phyloP scores from a whole-genome alignment of 768 basidiomycete genomes.

The Infundibulicybe gibba region DNA sequence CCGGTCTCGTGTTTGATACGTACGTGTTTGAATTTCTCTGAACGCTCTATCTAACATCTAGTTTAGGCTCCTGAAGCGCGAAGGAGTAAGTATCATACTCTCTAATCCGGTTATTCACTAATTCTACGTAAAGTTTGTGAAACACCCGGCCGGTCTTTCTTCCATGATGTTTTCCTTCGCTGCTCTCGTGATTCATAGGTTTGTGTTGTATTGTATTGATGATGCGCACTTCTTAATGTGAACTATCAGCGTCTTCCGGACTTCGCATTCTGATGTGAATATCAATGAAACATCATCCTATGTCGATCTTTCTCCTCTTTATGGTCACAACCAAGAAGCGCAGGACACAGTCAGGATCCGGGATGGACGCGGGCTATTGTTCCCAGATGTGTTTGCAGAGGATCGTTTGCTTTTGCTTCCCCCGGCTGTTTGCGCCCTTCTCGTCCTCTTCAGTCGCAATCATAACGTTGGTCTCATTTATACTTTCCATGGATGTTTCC shows the following conservation, averaged over 20 bases:
- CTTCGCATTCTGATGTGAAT: slow-evolving; percentile 57
- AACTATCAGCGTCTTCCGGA: slow-evolving; percentile 70
- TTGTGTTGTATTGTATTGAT: slow-evolving; percentile 8
- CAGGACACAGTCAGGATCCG: slow-evolving; percentile 55
- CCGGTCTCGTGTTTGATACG: slow-evolving; percentile 80
- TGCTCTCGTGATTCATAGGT: slow-evolving; percentile 79
- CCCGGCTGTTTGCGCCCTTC: slow-evolving; percentile 67
- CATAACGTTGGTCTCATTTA: slow-evolving; percentile 60
- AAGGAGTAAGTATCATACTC: slow-evolving; percentile 41
- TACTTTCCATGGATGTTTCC: not conserved
- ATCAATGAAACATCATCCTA: slow-evolving; percentile 88
- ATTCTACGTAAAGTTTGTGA: slow-evolving; percentile 47
- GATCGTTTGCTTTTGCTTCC: slow-evolving; percentile 78
- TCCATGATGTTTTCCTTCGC: slow-evolving; percentile 81
- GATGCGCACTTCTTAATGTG: slow-evolving; percentile 1
- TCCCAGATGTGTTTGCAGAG: slow-evolving; percentile 76
- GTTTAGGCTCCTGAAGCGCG: slow-evolving; percentile 54
- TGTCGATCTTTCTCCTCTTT: slow-evolving; percentile 80
- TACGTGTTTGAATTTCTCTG: slow-evolving; percentile 18
- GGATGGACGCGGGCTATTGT: slow-evolving; percentile 63
- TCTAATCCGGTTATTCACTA: not conserved
- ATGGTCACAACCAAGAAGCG: slow-evolving; percentile 65
- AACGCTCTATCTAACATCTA: not conserved
- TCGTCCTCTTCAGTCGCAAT: slow-evolving; percentile 87
- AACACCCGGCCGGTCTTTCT: slow-evolving; percentile 79